Conservation (phyloP, 2,329 filamentous ascomycete species). For the Colletotrichum sp. region DNA sequence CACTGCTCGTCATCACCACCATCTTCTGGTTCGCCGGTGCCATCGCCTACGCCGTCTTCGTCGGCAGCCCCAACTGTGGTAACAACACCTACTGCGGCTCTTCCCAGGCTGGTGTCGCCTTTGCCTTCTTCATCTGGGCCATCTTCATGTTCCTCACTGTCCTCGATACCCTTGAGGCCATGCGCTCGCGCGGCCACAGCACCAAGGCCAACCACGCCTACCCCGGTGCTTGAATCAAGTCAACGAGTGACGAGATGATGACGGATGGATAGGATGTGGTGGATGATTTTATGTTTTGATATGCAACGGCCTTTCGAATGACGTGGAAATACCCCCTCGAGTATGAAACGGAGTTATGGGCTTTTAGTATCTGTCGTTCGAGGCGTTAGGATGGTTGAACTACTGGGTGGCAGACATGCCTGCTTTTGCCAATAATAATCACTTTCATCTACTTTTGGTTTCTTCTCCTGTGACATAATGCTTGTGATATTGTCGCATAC, state of each 20-base stretch:
- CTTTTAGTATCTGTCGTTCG: neutral
- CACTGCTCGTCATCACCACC: conserved; percentile 73
- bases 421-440: neutral
- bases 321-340: conserved; percentile 16
- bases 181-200: conserved; percentile 45
- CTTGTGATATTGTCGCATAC: too few species aligned
- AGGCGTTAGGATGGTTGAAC: neutral
- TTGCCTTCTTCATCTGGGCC: conserved; percentile 69
- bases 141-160: conserved; percentile 53
- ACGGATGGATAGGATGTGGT: too few species aligned
- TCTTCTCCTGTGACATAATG: too few species aligned
- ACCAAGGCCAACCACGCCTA: conserved; percentile 20
- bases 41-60: conserved; percentile 73
- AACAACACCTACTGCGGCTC: conserved; percentile 60
- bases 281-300: neutral
- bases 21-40: conserved; percentile 92
- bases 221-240: conserved; percentile 9
- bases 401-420: neutral
- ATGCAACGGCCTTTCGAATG: neutral
- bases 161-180: conserved; percentile 49
- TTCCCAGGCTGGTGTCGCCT: conserved; percentile 67
- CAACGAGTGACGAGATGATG: neutral
- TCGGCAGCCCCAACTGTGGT: conserved; percentile 62
- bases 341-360: conserved; percentile 4
- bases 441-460: neutral